phyloP scores from a whole-genome alignment of 768 basidiomycete species.

The Hygrocybe punicea region DNA sequence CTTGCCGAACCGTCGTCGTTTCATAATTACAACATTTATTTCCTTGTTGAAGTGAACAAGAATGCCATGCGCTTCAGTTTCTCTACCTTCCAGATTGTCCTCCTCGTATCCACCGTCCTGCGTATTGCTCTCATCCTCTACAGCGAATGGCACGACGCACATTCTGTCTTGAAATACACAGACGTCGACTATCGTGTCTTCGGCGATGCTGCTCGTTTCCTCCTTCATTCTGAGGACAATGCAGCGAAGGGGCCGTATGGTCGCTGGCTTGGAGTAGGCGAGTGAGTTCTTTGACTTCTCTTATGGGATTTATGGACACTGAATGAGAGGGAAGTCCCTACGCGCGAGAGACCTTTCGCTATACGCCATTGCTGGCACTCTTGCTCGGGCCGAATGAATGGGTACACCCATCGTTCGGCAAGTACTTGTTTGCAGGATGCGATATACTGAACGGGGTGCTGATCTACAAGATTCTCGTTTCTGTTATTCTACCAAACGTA shows the following conservation, averaged over 20 bases:
- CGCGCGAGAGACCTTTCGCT: constrained; percentile 87
- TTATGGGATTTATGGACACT: neutral
- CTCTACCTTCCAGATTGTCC: constrained; percentile 48
- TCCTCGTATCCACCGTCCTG: constrained; percentile 54
- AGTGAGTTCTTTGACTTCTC: constrained; percentile 50
- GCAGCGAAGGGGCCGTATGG: constrained; percentile 57
- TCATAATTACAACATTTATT: no score
- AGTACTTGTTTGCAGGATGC: constrained; percentile 79
- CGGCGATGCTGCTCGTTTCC: constrained; percentile 80
- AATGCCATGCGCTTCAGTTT: constrained; percentile 6
- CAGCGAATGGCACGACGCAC: constrained; percentile 87
- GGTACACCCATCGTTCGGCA: constrained; percentile 85
- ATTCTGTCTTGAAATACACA: constrained; percentile 88
- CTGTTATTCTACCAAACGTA: constrained; percentile 42
- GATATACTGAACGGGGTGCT: constrained; percentile 78
- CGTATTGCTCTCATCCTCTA: constrained; percentile 74
- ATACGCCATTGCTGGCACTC: constrained; percentile 88
- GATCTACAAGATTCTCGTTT: constrained; percentile 60
- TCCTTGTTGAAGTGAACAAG: no score
- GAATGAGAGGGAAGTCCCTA: constrained; percentile 64
- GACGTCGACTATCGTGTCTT: constrained; percentile 97
- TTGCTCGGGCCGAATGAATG: constrained; percentile 77
- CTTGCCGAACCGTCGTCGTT: neutral
- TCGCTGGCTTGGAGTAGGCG: constrained; percentile 49
- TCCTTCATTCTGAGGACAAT: constrained; percentile 51